Conservation (phyloP, 2,329 filamentous ascomycete species). For the Ascosphaera apis region DNA sequence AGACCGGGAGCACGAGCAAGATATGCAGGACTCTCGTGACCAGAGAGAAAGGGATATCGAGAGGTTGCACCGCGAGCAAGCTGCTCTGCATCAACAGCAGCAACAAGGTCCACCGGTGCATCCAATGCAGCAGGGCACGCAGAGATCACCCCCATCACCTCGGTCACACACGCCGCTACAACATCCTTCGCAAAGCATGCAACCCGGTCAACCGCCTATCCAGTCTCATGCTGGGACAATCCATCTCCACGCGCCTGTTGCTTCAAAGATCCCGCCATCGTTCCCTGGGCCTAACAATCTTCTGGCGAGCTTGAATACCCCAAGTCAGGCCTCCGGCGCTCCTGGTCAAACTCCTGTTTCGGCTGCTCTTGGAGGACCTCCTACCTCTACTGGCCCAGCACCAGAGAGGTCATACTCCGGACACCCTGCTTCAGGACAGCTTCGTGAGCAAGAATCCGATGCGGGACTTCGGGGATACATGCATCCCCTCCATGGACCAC, state of each 20-base stretch:
- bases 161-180: no score
- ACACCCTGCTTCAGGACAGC: no score
- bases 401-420: no score
- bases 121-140: no score
- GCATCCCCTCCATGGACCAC: conserved; percentile 31
- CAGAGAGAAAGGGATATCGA: conserved; percentile 23
- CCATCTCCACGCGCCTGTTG: conserved; percentile 83
- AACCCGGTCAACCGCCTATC: conserved; percentile 48
- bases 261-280: conserved; percentile 52
- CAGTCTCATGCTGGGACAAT: conserved; percentile 76
- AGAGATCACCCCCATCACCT: no score
- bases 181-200: no score
- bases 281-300: conserved; percentile 87
- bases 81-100: conserved; percentile 41
- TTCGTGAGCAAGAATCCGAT: no score
- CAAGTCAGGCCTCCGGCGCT: conserved; percentile 29
- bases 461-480: conserved; percentile 50
- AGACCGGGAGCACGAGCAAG: conserved; percentile 25
- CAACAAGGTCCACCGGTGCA: conserved; percentile 42
- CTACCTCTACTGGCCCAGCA: no score
- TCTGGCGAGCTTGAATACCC: conserved; percentile 47
- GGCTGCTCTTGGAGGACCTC: conserved; percentile 36
- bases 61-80: conserved; percentile 32
- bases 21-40: conserved; percentile 43
- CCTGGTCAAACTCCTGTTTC: conserved; percentile 33